Evolutionary conservation across 176 grass and related monocot genomes (phyloP), one percentile per base, ranked within the genome.

Genomic region (Typha latifolia): DNA sequence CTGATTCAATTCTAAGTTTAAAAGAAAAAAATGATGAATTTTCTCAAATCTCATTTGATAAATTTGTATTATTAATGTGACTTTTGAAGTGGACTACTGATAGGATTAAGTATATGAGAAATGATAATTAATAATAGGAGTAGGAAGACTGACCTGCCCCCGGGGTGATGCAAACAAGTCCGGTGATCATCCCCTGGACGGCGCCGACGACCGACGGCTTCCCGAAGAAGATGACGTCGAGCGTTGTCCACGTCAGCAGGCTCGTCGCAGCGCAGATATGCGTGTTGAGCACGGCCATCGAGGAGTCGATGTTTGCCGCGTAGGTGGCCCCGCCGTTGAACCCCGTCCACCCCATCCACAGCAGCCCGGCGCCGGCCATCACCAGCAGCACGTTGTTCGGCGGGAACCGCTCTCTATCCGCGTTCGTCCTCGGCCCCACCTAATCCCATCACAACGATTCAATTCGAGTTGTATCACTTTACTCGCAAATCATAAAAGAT

Each of bases 131-230:
- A 26, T 26, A 26, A 2, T 26, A 26, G 24, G 24, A 48, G 37
- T 11, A 34, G 53, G 47, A 34, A 7, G 65, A 0, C 47, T 62
- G 34, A 91, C 84, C 88, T 78, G 80, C 88, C 50, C 73, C 88
- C 12, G 81, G 88, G 27, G 88, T 91, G 78, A 91, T 86, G 80
- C 88, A 91, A 63, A 91, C 88, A 14, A 91, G 84, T 7, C 88
- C 80, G 14, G 88, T 91, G 77, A 91, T 84, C 88, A 91, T 86
- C 49, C 88, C 88, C 66, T 91, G 84, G 31, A 91, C 81, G 0
- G 84, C 84, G 0, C 88, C 80, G 19, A 91, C 86, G 19, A 84
- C 88, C 4, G 84, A 91, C 4, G 84, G 88, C 73, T 87, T 91
- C 61, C 78, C 67, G 43, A 91, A 91, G 88, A 86, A 86, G 75